Base-by-base conservation (phyloP, 352 stramenopile genomes). In the Peronospora farinosa region DNA sequence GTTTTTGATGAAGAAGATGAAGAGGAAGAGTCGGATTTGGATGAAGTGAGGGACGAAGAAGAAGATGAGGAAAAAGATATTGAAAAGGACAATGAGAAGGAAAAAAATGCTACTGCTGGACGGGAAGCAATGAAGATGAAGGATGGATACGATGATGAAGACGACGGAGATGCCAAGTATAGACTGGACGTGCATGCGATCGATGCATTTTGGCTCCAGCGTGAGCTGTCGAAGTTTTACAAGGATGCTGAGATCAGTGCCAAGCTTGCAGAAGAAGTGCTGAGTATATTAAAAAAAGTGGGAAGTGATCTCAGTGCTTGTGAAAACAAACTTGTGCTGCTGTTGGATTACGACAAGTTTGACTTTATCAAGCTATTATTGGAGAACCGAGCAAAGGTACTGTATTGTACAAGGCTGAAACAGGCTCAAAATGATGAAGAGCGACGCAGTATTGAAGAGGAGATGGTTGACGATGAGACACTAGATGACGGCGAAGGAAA, bases 281-380 rank as follows among this genome's bases (percentile, higher is more conserved):
- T 94, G 32, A 49, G 36, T 15, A 80, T 91, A 31, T 30, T 94
- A 9, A 74, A 74, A n/a, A 78, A 92, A 48, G 66, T 66, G 5
- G 76, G 73, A 0, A 72, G 57, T 23, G 82, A 93, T 41, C 52
- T 93, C 13, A 88, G 83, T 50, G 76, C 79, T 32, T 98, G 92
- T 54, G 97, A 99, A 63, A 99, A 99, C 70, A 84, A 92, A 46
- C 82, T 99, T 0, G 86, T 99, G 31, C 64, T 98, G 36, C 60
- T 99, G 5, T 68, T 99, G 35, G 96, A 97, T 52, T 98, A 98
- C 65, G 96, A 99, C 68, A 97, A 98, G 54, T 99, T 99, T 60
- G 95, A 98, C 32, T 97, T 99, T 30, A 98, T 99, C 72, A 98
- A 98, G 66, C 49, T 97, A 6, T 62, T 99, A 44, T 64, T 99